phyloP scores from a whole-genome alignment of 2,329 filamentous ascomycete species.

The Trichoderma simmonsii region DNA sequence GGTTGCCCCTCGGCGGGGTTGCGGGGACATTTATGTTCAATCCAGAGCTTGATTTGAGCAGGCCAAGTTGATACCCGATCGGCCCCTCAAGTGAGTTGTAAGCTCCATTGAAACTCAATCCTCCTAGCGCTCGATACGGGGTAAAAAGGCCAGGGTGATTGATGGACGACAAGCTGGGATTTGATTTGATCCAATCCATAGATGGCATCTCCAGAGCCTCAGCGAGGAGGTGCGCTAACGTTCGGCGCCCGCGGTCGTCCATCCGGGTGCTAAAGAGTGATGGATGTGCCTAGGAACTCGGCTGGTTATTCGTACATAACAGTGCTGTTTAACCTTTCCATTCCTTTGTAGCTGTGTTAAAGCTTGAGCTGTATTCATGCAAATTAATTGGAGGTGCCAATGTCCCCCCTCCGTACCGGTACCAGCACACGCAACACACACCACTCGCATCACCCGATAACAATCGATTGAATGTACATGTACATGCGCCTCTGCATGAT shows the following conservation, averaged over 20 bases:
- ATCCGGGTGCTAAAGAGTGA: not conserved
- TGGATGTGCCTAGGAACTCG: too few relatives aligned
- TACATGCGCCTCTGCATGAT: not conserved
- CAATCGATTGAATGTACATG: not conserved
- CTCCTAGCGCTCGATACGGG: not conserved
- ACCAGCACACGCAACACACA: not conserved
- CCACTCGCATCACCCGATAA: constrained; percentile 8
- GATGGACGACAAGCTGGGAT: not conserved
- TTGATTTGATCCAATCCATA: not conserved
- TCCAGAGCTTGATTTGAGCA: not conserved
- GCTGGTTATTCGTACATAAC: too few relatives aligned
- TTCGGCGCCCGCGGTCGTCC: not conserved
- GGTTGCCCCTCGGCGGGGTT: not conserved
- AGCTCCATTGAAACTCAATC: not conserved
- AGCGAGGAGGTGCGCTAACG: not conserved
- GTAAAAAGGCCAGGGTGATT: not conserved
- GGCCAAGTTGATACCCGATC: not conserved
- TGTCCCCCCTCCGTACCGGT: not conserved
- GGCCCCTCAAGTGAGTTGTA: not conserved
- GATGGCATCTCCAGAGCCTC: not conserved
- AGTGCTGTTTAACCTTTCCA: too few relatives aligned
- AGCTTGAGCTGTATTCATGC: too few relatives aligned
- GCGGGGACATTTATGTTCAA: not conserved
- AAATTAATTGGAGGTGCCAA: not conserved
- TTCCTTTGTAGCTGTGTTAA: too few relatives aligned